Evolutionary conservation across 345 rosid genomes (phyloP), one percentile per base, ranked within the genome.

Genomic region (Eucalyptus regnans): DNA sequence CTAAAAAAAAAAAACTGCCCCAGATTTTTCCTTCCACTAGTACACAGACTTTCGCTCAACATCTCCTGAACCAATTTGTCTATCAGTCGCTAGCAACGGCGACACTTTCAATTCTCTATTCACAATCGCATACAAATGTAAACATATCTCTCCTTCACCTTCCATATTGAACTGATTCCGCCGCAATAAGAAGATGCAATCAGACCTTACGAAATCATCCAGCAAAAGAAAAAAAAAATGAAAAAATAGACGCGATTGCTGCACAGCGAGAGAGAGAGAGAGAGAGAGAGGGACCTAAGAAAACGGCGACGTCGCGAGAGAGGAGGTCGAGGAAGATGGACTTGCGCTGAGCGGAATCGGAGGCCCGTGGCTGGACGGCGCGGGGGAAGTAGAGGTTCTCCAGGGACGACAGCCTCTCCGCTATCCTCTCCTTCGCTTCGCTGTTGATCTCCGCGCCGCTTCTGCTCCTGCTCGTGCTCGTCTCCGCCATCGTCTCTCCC

Each of bases 371-470:
- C 52, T 93, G 96, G 46, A 94, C 90, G 54, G 97, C 95, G 90
- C 97, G 97, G 37, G 99, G 99, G 91, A 94, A 97, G 91, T 97
- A 97, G 88, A 97, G 99, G 60, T 92, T 89, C 4, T 97, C 97
- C 49, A 94, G 86, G 37, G 90, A 90, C 11, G 99, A 97, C 4
- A 96, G 93, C 92, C 99, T 95, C 92, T 92, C 90, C 9, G 96
- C 86, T 10, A 97, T 96, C 89, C 88, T 94, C 88, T 95, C 97
- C 88, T 89, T 95, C 87, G 95, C 94, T 86, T 92, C 94, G 87
- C 89, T 88, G 27, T 81, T 89, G 85, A 91, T 81, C 86, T 43
- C 87, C 71, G 90, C 93, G 87, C 52, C 58, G 85, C 85, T 83
- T 60, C 56, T 60, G 85, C 91, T 89, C 83, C 80, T 27, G 90